phyloP scores from a whole-genome alignment of 768 basidiomycete genomes.

The Boletellus sp. region DNA sequence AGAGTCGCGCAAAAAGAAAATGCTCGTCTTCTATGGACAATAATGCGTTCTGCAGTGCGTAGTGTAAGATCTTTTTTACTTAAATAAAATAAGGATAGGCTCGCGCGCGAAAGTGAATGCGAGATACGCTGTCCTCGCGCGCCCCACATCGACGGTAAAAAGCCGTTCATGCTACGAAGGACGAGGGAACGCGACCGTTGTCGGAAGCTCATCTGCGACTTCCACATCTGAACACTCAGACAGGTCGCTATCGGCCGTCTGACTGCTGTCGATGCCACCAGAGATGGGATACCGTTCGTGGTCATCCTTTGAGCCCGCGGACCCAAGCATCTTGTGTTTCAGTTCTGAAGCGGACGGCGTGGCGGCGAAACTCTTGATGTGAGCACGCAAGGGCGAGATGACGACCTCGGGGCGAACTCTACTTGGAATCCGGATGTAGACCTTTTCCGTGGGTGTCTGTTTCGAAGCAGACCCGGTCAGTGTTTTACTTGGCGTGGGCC shows the following conservation, averaged over 20 bases:
- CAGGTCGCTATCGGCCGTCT: constrained; percentile 19
- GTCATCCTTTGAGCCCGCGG: constrained; percentile 15
- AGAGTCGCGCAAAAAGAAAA: too few species aligned
- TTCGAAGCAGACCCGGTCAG: constrained; percentile 16
- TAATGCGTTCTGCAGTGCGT: neutral
- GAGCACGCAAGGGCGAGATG: constrained; percentile 12
- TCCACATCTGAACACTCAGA: constrained; percentile 28
- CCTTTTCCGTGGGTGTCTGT: constrained; percentile 21
- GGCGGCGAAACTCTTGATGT: constrained; percentile 9
- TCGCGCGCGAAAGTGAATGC: constrained; percentile 9
- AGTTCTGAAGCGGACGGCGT: constrained; percentile 23
- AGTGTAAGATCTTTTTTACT: constrained; percentile 6
- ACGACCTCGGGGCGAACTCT: constrained; percentile 20
- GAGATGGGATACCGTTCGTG: constrained; percentile 22
- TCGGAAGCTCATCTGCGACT: constrained; percentile 26
- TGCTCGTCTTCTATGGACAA: neutral
- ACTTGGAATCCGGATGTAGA: constrained; percentile 24
- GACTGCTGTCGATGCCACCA: constrained; percentile 18
- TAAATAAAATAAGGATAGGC: constrained; percentile 36
- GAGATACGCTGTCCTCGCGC: constrained; percentile 9
- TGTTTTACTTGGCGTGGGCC: constrained; percentile 16
- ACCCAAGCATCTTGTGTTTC: constrained; percentile 20
- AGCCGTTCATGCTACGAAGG: constrained; percentile 12
- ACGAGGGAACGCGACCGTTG: constrained; percentile 3
- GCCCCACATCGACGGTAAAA: neutral